Evolutionary conservation across 2,329 filamentous ascomycete species (phyloP).

Genomic region (Pseudopithomyces maydicus): DNA sequence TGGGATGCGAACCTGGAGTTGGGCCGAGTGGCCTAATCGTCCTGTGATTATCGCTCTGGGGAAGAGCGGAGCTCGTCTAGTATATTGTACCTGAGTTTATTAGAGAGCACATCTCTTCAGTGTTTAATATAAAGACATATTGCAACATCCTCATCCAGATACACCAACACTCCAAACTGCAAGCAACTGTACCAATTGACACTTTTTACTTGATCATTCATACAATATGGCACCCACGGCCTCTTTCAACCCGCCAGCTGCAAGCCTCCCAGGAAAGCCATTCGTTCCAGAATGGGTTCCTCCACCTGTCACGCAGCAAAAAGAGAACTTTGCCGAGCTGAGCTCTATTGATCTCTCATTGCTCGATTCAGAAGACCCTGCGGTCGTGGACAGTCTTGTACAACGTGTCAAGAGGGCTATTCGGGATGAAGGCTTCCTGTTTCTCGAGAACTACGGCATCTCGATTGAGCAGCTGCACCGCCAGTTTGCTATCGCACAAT

Average conservation of each 20-base stretch:
- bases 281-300: slow-evolving; percentile 35
- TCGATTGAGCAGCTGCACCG: slow-evolving; percentile 55
- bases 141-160: background rate
- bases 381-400: slow-evolving; percentile 51
- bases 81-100: background rate
- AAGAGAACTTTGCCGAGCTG: slow-evolving; percentile 47
- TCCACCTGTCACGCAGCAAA: slow-evolving; percentile 53
- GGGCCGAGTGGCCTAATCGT: background rate
- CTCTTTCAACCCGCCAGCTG: slow-evolving; percentile 25
- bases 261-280: slow-evolving; percentile 26
- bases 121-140: slow-evolving; percentile 2
- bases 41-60: background rate
- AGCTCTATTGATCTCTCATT: slow-evolving; percentile 39
- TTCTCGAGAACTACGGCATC: slow-evolving; percentile 58
- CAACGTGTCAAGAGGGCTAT: slow-evolving; percentile 44
- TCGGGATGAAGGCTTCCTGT: slow-evolving; percentile 44
- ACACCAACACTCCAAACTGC: background rate
- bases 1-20: background rate
- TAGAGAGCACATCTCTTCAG: background rate
- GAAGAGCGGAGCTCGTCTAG: slow-evolving; percentile 7
- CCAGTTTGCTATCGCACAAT: slow-evolving; percentile 58
- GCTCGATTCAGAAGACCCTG: slow-evolving; percentile 36
- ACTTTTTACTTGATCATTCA: background rate
- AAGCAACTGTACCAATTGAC: background rate
- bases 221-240: slow-evolving; percentile 21